A percentile compares a stretch with the other conserved stretches of the same genome.
Evolutionary conservation across 441 rosid genomes (phyloP).

Genomic region (Gossypium gossypioides): DNA sequence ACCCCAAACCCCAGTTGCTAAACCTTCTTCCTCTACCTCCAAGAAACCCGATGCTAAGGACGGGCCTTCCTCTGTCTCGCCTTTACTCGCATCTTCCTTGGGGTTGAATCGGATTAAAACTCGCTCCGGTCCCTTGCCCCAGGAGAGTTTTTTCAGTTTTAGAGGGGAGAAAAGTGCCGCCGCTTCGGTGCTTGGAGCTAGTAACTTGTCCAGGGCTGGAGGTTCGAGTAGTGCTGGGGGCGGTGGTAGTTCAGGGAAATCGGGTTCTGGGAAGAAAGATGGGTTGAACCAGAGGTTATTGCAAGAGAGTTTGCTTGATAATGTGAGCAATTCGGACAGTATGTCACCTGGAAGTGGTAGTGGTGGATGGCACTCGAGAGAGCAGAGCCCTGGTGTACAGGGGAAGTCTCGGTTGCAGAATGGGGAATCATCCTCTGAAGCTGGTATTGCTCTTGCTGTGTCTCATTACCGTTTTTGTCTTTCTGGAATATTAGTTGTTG

Average conservation of each 20-base stretch:
- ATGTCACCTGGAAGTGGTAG: constrained; percentile 39
- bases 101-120: constrained; percentile 90
- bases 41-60: constrained; percentile 36
- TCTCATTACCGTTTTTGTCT: background rate
- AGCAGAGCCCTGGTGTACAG: constrained; percentile 50
- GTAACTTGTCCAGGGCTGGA: constrained; percentile 63
- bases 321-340: constrained; percentile 32
- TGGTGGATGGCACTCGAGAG: constrained; percentile 29
- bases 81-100: constrained; percentile 77
- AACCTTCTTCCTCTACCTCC: constrained; percentile 20
- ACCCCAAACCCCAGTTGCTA: constrained; percentile 16
- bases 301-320: constrained; percentile 34
- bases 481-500: background rate
- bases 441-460: background rate
- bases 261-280: constrained; percentile 44
- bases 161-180: constrained; percentile 50
- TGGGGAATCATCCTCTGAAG: constrained; percentile 17
- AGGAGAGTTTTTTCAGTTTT: constrained; percentile 68
- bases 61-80: constrained; percentile 56
- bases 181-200: constrained; percentile 36
- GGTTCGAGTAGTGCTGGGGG: constrained; percentile 17
- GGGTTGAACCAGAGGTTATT: constrained; percentile 33
- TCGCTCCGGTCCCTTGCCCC: constrained; percentile 87
- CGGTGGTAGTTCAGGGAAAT: constrained; percentile 24
- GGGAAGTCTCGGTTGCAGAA: constrained; percentile 43